phyloP scores from a whole-genome alignment of 2,329 filamentous ascomycete species.

The Alternaria solani region DNA sequence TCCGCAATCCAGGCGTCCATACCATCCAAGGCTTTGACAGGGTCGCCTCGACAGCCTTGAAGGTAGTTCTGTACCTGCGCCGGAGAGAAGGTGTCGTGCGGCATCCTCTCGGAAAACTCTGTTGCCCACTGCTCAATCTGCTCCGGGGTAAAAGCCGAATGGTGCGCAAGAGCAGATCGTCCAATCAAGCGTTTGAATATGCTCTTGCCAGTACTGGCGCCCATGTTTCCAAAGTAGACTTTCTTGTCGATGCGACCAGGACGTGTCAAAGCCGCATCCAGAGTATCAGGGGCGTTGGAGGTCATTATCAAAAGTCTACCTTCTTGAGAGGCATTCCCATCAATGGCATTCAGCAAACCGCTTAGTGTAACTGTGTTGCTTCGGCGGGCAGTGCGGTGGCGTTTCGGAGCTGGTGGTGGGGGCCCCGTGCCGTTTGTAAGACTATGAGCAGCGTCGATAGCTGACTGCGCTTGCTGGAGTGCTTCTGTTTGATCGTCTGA shows the following conservation, averaged over 20 bases:
- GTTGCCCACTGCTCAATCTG: slow-evolving; percentile 34
- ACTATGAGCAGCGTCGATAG: background rate
- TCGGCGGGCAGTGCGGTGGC: background rate
- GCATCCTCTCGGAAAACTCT: slow-evolving; percentile 39
- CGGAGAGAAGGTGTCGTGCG: slow-evolving; percentile 39
- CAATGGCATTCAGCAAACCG: slow-evolving; percentile 79
- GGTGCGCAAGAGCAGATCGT: slow-evolving; percentile 29
- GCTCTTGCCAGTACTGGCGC: slow-evolving; percentile 23
- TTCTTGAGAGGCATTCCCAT: slow-evolving; percentile 80
- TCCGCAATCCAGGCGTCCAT: slow-evolving; percentile 33
- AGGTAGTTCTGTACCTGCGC: slow-evolving; percentile 46
- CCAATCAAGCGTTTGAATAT: slow-evolving; percentile 46
- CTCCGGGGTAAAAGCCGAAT: slow-evolving; percentile 23
- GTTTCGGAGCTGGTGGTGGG: background rate
- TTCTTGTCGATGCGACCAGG: slow-evolving; percentile 79
- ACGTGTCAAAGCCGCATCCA: slow-evolving; percentile 76
- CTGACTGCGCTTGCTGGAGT: background rate
- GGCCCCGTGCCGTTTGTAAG: background rate
- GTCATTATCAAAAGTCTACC: slow-evolving; percentile 83
- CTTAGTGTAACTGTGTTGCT: slow-evolving; percentile 63
- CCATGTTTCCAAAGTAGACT: slow-evolving; percentile 69
- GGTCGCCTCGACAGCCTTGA: slow-evolving; percentile 39
- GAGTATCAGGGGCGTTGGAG: slow-evolving; percentile 75
- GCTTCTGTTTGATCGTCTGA: background rate
- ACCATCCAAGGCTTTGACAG: slow-evolving; percentile 27